These are phyloP conservation scores for Xylaria bambusicola DNA, from an alignment of 495 filamentous ascomycete species.

Conservation along the genomic window DNA sequence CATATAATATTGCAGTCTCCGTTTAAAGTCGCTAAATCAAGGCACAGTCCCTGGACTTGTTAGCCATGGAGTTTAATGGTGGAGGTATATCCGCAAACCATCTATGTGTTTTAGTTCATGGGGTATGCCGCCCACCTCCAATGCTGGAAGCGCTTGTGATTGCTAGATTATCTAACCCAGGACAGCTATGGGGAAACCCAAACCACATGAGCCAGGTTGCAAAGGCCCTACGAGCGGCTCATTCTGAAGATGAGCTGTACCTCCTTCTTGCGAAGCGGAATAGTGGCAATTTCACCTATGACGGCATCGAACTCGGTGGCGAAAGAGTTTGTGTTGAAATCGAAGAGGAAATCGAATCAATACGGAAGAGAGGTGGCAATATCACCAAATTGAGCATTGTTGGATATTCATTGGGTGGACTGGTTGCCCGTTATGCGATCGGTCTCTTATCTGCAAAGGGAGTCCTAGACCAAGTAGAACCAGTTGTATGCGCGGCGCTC, in stretches of 20 bases:
- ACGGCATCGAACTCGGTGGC: slow-evolving; percentile 88
- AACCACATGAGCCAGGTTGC: slow-evolving; percentile 74
- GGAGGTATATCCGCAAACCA: slow-evolving; percentile 57
- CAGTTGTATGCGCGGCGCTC: slow-evolving; percentile 57
- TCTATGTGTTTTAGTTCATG: slow-evolving; percentile 93
- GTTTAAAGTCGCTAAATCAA: not conserved
- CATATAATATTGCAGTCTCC: not conserved
- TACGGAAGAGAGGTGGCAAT: slow-evolving; percentile 62
- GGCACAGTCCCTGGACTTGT: not conserved
- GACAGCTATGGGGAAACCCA: slow-evolving; percentile 89
- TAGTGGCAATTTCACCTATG: slow-evolving; percentile 82
- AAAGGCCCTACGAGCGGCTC: slow-evolving; percentile 63
- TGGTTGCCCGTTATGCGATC: slow-evolving; percentile 85
- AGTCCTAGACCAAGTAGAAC: slow-evolving; percentile 73
- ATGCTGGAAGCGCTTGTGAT: not conserved
- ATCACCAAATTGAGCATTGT: slow-evolving; percentile 83
- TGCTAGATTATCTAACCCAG: slow-evolving; percentile 3
- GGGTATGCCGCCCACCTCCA: slow-evolving; percentile 56
- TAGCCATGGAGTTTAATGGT: slow-evolving; percentile 39
- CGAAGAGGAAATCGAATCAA: slow-evolving; percentile 72
- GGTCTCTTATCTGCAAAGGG: slow-evolving; percentile 81
- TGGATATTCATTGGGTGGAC: slow-evolving; percentile 87
- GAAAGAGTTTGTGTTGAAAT: slow-evolving; percentile 88
- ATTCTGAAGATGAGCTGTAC: slow-evolving; percentile 65
- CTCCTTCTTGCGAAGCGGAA: slow-evolving; percentile 80